Evolutionary conservation across 2,329 filamentous ascomycete species (phyloP).

Genomic region (Colletotrichum siamense): DNA sequence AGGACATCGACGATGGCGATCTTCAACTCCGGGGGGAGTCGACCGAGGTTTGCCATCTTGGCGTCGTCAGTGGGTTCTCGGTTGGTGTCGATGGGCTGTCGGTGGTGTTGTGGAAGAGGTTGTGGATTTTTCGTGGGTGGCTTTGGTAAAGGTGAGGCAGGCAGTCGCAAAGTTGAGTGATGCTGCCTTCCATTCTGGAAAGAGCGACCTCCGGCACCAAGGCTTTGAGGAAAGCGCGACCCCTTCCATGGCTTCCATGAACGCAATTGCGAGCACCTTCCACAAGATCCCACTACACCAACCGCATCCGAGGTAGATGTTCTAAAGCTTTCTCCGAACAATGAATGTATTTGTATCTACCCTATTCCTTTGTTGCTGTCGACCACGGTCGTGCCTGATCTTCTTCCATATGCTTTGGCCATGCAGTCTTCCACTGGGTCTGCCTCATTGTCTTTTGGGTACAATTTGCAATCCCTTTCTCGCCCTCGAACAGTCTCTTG

Average conservation of each 20-base stretch:
- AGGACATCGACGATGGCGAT: neutral
- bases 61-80: neutral
- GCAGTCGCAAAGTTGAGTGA: neutral
- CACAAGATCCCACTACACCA: no score
- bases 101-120: neutral
- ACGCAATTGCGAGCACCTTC: neutral
- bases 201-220: neutral
- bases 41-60: neutral
- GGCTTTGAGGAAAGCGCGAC: neutral
- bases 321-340: neutral
- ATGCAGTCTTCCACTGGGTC: neutral
- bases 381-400: neutral
- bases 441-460: neutral
- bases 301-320: no score
- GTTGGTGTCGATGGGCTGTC: neutral
- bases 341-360: neutral
- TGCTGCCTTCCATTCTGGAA: neutral
- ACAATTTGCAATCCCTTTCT: accelerated
- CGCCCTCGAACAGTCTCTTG: neutral
- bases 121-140: neutral
- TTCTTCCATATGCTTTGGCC: neutral
- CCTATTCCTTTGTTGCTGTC: neutral
- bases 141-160: neutral
- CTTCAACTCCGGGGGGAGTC: neutral
- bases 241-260: neutral